phyloP scores from a whole-genome alignment of 108 stramenopile species.

The Cyclostephanos invisitatus region DNA sequence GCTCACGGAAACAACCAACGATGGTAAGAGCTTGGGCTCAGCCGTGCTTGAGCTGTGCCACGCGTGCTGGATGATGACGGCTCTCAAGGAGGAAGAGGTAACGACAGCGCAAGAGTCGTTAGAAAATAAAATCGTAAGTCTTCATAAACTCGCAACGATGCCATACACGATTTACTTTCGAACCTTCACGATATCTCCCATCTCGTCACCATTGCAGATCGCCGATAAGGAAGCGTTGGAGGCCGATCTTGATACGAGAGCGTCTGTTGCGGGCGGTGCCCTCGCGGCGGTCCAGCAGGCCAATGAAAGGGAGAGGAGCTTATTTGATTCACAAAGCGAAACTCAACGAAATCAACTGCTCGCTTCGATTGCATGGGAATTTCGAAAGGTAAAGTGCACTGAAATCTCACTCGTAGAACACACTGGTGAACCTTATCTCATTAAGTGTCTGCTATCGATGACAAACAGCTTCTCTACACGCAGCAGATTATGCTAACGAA shows the following conservation, averaged over 20 bases:
- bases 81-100: conserved; percentile 68
- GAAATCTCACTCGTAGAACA: not conserved
- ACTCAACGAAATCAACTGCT: conserved; percentile 59
- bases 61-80: conserved; percentile 80
- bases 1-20: conserved; percentile 49
- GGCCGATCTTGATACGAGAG: conserved; percentile 62
- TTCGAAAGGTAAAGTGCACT: conserved; percentile 40
- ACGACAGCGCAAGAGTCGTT: conserved; percentile 47
- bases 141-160: not conserved
- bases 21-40: conserved; percentile 54
- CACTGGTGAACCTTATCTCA: not conserved
- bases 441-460: not conserved
- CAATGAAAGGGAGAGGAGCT: conserved; percentile 63
- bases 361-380: conserved; percentile 72
- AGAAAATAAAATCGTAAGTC: conserved; percentile 59
- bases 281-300: conserved; percentile 61
- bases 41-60: conserved; percentile 68
- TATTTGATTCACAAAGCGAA: conserved; percentile 59
- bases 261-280: conserved; percentile 74
- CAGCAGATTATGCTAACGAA: conserved; percentile 74
- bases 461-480: conserved; percentile 55
- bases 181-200: not conserved
- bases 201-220: conserved; percentile 5
- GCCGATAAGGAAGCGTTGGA: conserved; percentile 45
- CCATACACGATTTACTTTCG: not conserved